Conservation (phyloP, 2,329 filamentous ascomycete genomes). For the Hypoxylon sp. region DNA sequence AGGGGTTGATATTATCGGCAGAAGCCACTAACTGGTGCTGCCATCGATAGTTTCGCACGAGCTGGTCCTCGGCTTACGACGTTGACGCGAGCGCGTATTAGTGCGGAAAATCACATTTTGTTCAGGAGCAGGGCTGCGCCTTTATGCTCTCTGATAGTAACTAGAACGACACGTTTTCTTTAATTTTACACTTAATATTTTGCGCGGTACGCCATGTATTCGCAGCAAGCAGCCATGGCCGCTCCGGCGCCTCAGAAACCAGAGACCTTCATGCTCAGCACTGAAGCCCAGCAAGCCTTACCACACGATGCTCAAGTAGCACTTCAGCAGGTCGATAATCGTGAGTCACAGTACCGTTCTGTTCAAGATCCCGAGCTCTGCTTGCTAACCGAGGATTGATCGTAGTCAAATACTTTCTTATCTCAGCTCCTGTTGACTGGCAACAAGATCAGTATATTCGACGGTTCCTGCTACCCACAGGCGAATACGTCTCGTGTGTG, state of each 20-base stretch:
- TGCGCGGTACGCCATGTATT: constrained; percentile 68
- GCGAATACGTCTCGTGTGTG: constrained; percentile 98
- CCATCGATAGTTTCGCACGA: constrained; percentile 41
- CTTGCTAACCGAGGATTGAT: constrained; percentile 33
- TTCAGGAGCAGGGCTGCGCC: constrained; percentile 40
- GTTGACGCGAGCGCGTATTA: constrained; percentile 17
- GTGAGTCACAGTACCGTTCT: constrained; percentile 62
- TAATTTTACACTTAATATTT: constrained; percentile 1
- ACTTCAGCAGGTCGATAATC: constrained; percentile 96
- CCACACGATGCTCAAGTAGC: constrained; percentile 97
- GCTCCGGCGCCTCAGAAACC: constrained; percentile 87
- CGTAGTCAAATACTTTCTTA: constrained; percentile 98
- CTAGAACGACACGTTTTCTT: background rate
- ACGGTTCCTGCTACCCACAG: constrained; percentile 92
- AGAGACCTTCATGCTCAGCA: constrained; percentile 98
- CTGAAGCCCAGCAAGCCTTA: constrained; percentile 93
- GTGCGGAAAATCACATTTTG: constrained; percentile 24
- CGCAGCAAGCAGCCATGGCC: constrained; percentile 83
- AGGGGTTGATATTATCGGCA: constrained; percentile 42
- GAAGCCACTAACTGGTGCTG: background rate
- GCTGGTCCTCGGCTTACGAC: constrained; percentile 56
- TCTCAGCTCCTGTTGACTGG: constrained; percentile 98
- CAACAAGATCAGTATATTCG: constrained; percentile 95
- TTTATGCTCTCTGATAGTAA: constrained; percentile 24
- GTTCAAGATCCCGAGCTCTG: background rate